Conservation (phyloP, 73 alveolate genomes). For the Tetrahymena borealis region DNA sequence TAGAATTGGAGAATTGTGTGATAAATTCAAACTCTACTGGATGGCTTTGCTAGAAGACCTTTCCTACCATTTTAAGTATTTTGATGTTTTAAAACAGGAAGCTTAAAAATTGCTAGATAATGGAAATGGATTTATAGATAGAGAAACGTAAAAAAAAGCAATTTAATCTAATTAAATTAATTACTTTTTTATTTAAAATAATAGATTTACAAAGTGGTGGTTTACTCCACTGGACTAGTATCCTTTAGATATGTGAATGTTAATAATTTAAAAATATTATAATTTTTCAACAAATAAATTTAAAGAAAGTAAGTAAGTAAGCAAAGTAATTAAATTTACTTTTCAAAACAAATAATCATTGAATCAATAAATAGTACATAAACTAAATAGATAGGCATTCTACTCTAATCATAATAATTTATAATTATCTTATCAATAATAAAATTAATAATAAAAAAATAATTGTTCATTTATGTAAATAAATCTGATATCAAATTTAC, state of each 20-base stretch:
- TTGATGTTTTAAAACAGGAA: slow-evolving; percentile 76
- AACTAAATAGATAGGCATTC: background rate
- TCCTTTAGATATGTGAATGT: background rate
- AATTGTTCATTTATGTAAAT: no score
- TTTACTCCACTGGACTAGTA: background rate
- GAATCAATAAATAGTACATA: background rate
- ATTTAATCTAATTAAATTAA: background rate
- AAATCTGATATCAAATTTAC: no score
- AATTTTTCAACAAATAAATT: no score
- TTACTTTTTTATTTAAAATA: background rate
- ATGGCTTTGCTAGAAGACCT: slow-evolving; percentile 88
- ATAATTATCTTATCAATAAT: no score
- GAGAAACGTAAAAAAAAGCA: background rate
- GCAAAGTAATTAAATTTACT: background rate
- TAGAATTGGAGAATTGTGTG: slow-evolving; percentile 76
- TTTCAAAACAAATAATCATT: background rate
- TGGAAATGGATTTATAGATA: background rate
- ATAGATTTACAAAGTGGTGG: background rate
- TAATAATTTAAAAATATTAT: no score
- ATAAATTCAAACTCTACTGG: slow-evolving; percentile 68
- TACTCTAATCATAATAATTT: background rate
- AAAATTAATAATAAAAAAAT: no score
- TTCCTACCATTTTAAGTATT: slow-evolving; percentile 80
- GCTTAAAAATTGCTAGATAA: background rate
- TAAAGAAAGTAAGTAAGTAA: background rate